Conservation (phyloP, 345 rosid genomes). For the Linum usitatissimum region DNA sequence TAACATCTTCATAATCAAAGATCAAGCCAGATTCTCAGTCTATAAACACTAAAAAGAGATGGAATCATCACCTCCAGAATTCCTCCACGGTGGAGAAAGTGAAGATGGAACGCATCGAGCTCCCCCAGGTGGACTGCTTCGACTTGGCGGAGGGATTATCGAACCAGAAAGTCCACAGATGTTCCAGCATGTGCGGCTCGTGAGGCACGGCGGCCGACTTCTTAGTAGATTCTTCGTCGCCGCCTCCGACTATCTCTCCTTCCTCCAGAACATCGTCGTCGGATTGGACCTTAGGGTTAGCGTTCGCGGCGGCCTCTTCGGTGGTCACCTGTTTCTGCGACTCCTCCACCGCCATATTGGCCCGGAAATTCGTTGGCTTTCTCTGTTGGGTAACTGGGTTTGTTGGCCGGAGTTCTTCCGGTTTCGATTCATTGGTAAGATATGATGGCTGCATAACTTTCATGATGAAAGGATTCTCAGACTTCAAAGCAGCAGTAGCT, state of each 20-base stretch:
- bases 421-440: no score
- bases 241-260: constrained; percentile 39
- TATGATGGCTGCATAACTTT: no score
- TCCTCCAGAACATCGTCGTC: constrained; percentile 36
- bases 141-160: constrained; percentile 53
- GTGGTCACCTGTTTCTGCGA: background rate
- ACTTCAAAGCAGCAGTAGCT: no score
- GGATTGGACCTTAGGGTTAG: background rate
- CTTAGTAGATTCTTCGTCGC: constrained; percentile 9
- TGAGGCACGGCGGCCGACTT: constrained; percentile 20
- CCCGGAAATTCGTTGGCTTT: background rate
- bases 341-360: constrained; percentile 20
- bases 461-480: no score
- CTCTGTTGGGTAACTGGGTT: background rate
- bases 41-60: background rate
- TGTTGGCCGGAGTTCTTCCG: background rate
- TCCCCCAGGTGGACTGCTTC: constrained; percentile 61
- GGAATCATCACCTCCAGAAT: constrained; percentile 62
- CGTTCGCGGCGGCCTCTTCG: background rate
- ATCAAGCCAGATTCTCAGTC: background rate
- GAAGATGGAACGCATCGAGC: constrained; percentile 53
- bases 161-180: constrained; percentile 92
- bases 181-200: constrained; percentile 57
- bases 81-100: constrained; percentile 70
- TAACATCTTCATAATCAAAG: background rate